phyloP scores from a whole-genome alignment of 139 green algal species.

The Chlorella ohadii region DNA sequence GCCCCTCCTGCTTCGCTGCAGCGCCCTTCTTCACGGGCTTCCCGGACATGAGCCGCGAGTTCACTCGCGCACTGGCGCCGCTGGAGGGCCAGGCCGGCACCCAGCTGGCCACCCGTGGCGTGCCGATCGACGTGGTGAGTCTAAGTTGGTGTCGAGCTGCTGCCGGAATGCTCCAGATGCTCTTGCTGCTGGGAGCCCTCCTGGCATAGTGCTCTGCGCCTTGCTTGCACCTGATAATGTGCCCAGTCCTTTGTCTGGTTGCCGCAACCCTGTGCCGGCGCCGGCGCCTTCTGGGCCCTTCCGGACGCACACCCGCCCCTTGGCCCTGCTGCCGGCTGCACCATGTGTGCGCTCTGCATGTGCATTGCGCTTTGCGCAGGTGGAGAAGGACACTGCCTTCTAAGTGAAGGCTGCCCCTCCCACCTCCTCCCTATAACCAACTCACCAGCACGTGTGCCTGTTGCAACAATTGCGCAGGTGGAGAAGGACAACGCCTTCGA shows the following conservation, averaged over 20 bases:
- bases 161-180: not conserved
- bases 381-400: conserved; percentile 39
- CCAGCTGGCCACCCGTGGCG: conserved; percentile 1
- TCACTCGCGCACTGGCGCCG: not conserved
- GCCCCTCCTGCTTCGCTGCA: no score
- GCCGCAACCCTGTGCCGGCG: no score
- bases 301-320: not conserved
- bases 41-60: conserved; percentile 11
- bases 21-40: conserved; percentile 37
- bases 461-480: not conserved
- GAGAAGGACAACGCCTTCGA: conserved; percentile 43
- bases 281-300: not conserved
- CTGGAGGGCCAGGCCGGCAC: not conserved
- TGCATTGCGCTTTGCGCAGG: no score
- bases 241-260: no score
- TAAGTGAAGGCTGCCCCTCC: conserved; percentile 50
- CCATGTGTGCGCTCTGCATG: no score
- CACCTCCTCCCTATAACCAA: no score
- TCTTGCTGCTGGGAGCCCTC: no score
- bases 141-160: not conserved
- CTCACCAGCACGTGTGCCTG: no score
- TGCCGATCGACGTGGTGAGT: conserved; percentile 45
- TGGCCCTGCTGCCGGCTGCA: no score
- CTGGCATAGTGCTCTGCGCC: not conserved
- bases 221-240: no score